phyloP scores from a whole-genome alignment of 106 monocot species.

The Posidonia australis region DNA sequence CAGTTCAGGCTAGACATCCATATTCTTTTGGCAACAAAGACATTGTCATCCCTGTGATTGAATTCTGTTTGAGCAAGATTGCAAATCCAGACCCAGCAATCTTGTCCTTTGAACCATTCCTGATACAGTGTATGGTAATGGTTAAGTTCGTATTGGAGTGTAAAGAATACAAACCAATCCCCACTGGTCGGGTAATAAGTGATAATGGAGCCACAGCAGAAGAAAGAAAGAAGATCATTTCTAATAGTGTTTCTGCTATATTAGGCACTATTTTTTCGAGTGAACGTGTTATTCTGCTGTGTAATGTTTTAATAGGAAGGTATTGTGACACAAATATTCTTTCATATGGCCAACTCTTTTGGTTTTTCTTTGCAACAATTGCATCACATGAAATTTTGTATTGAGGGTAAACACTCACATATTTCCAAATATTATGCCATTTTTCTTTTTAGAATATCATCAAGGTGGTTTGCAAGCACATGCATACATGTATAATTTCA shows the following conservation, averaged over 20 bases:
- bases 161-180: slow-evolving; percentile 72
- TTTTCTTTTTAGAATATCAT: too few species aligned
- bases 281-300: slow-evolving; percentile 62
- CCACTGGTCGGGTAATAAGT: slow-evolving; percentile 65
- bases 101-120: slow-evolving; percentile 49
- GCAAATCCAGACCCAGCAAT: slow-evolving; percentile 55
- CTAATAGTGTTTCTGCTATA: slow-evolving; percentile 33
- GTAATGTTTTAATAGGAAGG: slow-evolving; percentile 87
- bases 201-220: slow-evolving; percentile 42
- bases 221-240: slow-evolving; percentile 55
- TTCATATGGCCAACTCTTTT: too few species aligned
- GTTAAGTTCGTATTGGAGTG: slow-evolving; percentile 79
- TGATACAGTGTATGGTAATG: slow-evolving; percentile 93
- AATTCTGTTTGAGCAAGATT: slow-evolving; percentile 79
- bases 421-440: too few species aligned
- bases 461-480: too few species aligned
- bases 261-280: slow-evolving; percentile 47
- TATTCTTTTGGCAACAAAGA: slow-evolving; percentile 70
- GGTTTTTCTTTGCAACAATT: too few species aligned
- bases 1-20: slow-evolving; percentile 74
- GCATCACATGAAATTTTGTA: too few species aligned
- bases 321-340: slow-evolving; percentile 7
- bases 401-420: too few species aligned
- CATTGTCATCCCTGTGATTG: slow-evolving; percentile 53
- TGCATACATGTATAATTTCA: too few species aligned